phyloP scores from a whole-genome alignment of 1,284 basidiomycete genomes.

The Paramarasmius palmivorus region DNA sequence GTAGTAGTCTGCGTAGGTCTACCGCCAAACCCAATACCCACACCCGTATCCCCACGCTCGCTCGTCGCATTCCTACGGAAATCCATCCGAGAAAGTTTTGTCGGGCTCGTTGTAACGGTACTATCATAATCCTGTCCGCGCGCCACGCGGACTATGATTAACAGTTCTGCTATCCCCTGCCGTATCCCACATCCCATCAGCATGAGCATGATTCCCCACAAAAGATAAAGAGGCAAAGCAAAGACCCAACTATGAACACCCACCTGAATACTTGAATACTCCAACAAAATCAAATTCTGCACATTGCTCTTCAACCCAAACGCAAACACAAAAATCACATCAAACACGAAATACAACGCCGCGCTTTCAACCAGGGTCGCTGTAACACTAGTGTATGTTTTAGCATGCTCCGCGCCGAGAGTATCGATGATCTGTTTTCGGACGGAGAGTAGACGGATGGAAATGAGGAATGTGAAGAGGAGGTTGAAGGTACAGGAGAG shows the following conservation, averaged over 20 bases:
- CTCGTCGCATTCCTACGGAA: too few species aligned
- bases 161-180: constrained; percentile 27
- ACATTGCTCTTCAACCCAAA: constrained; percentile 16
- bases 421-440: constrained; percentile 17
- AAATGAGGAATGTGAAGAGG: constrained; percentile 29
- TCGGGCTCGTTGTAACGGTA: too few species aligned
- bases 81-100: too few species aligned
- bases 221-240: too few species aligned
- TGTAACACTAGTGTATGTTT: constrained; percentile 20
- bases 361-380: constrained; percentile 20
- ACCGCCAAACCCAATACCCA: too few species aligned
- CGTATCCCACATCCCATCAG: not conserved
- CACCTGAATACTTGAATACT: constrained; percentile 18
- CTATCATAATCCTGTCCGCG: constrained; percentile 11
- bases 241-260: not conserved
- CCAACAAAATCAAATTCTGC: constrained; percentile 17
- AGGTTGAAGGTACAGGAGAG: constrained; percentile 28
- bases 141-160: constrained; percentile 30
- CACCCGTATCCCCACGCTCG: too few species aligned
- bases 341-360: constrained; percentile 19
- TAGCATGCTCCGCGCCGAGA: constrained; percentile 21
- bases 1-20: too few species aligned
- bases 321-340: constrained; percentile 16
- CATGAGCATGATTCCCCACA: too few species aligned
- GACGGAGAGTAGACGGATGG: constrained; percentile 21